Percentiles rank a stretch among this genome's conserved stretches.
These are phyloP conservation scores for Solanum sejunctum DNA, from an alignment of 257 asterid species.

Conservation along the genomic window DNA sequence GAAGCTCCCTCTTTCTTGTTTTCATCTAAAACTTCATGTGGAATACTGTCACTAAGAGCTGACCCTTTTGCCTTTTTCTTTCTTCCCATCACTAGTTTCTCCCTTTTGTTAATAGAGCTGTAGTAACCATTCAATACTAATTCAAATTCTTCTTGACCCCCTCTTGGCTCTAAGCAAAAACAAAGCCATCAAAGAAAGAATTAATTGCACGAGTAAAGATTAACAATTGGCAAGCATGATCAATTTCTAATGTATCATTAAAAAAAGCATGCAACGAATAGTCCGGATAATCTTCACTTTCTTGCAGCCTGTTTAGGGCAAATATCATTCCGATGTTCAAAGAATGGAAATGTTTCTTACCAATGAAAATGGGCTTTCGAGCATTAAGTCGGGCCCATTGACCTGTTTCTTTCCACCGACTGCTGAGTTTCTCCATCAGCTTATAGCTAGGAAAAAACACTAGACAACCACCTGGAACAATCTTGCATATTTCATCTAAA, in stretches of 20 bases:
- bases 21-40: constrained; percentile 18
- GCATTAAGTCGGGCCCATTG: constrained; percentile 86
- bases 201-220: background rate
- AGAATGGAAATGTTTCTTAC: constrained; percentile 32
- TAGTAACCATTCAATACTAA: constrained; percentile 61
- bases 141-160: constrained; percentile 67
- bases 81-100: constrained; percentile 32
- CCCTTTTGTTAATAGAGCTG: constrained; percentile 35
- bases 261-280: background rate
- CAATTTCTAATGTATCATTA: background rate
- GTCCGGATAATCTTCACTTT: background rate
- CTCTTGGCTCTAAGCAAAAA: constrained; percentile 69
- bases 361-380: constrained; percentile 63
- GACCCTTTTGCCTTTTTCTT: constrained; percentile 43
- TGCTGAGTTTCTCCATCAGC: constrained; percentile 71
- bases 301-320: background rate
- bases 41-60: constrained; percentile 27
- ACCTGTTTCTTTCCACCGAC: constrained; percentile 89
- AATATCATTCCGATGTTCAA: background rate
- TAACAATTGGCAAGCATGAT: background rate
- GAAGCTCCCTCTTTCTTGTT: constrained; percentile 65
- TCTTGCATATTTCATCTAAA: constrained; percentile 75
- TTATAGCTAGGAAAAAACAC: constrained; percentile 97
- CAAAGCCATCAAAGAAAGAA: constrained; percentile 2
- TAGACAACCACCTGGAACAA: constrained; percentile 90